A percentile compares a stretch with the other conserved stretches of the same genome.
Conservation (phyloP, 768 basidiomycete species). For the Amyloporia xantha region DNA sequence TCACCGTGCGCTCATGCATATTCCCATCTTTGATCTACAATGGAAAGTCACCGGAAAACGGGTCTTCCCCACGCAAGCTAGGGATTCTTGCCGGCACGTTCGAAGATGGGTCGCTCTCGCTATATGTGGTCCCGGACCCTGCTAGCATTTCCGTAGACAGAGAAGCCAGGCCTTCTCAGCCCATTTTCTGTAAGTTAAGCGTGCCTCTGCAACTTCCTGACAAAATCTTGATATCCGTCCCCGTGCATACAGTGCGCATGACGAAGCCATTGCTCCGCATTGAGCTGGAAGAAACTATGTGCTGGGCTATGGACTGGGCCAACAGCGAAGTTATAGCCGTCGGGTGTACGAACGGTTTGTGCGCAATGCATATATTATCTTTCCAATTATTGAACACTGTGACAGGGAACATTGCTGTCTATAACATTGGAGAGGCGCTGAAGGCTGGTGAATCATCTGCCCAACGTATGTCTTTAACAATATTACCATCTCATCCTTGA, state of each 20-base stretch:
- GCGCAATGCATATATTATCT: neutral
- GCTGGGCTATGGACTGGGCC: constrained; percentile 84
- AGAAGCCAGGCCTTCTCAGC: constrained; percentile 13
- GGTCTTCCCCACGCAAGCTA: constrained; percentile 49
- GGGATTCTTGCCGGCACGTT: constrained; percentile 84
- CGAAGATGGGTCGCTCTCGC: constrained; percentile 76
- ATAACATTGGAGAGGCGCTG: constrained; percentile 24
- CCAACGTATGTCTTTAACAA: neutral
- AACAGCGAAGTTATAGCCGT: constrained; percentile 78
- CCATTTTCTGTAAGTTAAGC: constrained; percentile 48
- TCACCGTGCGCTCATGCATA: neutral
- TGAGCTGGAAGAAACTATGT: constrained; percentile 68
- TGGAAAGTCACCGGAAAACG: neutral
- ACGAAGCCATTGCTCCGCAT: constrained; percentile 61
- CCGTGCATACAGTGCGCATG: constrained; percentile 19
- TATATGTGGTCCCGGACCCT: constrained; percentile 80
- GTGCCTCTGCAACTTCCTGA: neutral
- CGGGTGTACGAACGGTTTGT: constrained; percentile 78
- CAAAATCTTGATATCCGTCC: neutral
- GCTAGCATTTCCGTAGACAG: constrained; percentile 7
- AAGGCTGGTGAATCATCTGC: too few species aligned
- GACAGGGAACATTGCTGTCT: constrained; percentile 30
- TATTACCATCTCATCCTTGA: neutral
- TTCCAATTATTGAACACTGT: neutral
- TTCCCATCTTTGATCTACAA: neutral